Base-by-base conservation (phyloP, 1,139 yeast species). In the Candida pseudoviswanathii region DNA sequence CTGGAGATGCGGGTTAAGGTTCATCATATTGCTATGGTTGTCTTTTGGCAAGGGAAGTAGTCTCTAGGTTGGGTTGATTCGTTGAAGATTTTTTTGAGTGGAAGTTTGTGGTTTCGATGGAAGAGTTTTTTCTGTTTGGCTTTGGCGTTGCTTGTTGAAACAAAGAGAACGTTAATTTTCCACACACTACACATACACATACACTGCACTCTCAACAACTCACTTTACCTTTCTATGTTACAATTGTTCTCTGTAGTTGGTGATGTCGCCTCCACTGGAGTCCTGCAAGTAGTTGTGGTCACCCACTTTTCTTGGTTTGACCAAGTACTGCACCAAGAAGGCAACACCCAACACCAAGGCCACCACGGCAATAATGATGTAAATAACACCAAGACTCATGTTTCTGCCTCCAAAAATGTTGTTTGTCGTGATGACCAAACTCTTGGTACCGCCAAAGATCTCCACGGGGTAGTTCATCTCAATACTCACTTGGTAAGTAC, bases 381-480 rank as follows among this genome's bases (percentile, higher is more conserved):
- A 86, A 37, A 86, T 80, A 16, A 85, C 73, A 1, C 92, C 94
- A 52, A 86, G 67, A 52, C 84, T 79, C 66, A 83, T 61, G 62
- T 86, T 86, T 47, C 89, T 72, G 2, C 94, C 94, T 21, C 94
- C 94, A 56, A 86, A 77, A 1, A 82, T 75, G 25, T 84, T 78
- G 46, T 84, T 85, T 10, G 89, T 86, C 4, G 92, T 81, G 10
- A 87, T 68, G 2, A 85, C 84, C 32, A 87, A 56, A 11, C 85
- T 79, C 62, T 87, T 87, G 32, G 85, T 78, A 21, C 95, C 95
- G 1, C 90, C 89, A 62, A 77, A 87, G 9, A 81, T 67, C 1
- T 78, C 62, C 4, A 85, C 89, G 0, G 94, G 94, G 68, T 86
- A 87, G 64, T 86, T 85, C 70, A 86, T 63, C 2, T 70, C 85